These are phyloP conservation scores for Fusarium nanum DNA, from an alignment of 2,329 filamentous ascomycete genomes.

Conservation along the genomic window DNA sequence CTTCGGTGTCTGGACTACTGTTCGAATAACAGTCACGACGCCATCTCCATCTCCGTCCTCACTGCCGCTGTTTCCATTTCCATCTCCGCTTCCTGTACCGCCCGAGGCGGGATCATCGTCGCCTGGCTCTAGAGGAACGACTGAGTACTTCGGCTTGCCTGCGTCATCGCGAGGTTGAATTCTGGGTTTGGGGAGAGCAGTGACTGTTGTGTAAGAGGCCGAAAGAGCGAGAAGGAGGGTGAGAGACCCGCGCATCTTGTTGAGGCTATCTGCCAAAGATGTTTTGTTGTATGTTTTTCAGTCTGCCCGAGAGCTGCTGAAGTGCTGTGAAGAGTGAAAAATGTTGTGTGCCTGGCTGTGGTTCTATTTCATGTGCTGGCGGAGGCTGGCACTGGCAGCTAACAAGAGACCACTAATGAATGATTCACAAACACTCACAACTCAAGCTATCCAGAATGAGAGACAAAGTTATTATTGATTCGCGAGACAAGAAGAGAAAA, in stretches of 20 bases:
- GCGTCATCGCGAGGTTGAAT: constrained; percentile 41
- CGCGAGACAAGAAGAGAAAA: constrained; percentile 3
- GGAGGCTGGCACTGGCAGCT: constrained; percentile 31
- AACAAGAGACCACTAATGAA: constrained; percentile 23
- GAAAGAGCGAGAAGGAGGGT: constrained; percentile 49
- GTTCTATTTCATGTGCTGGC: constrained; percentile 15
- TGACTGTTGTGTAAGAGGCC: constrained; percentile 42
- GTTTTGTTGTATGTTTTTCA: not conserved
- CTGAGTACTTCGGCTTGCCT: constrained; percentile 52
- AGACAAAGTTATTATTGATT: constrained; percentile 26
- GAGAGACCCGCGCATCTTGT: constrained; percentile 49
- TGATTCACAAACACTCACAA: constrained; percentile 23
- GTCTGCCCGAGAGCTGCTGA: not conserved
- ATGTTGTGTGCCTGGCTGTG: not conserved
- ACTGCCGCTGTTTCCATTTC: constrained; percentile 23
- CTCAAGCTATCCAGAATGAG: not conserved
- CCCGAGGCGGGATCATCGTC: constrained; percentile 39
- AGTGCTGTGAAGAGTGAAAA: not conserved
- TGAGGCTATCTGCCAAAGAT: constrained; percentile 17
- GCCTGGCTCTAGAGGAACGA: constrained; percentile 54
- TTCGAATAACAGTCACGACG: constrained; percentile 52
- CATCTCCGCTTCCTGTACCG: constrained; percentile 39
- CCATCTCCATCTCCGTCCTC: constrained; percentile 33
- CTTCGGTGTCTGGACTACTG: constrained; percentile 44
- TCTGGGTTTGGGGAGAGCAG: constrained; percentile 47